A percentile compares a stretch with the other conserved stretches of the same genome.
Evolutionary conservation across 495 filamentous ascomycete species (phyloP).

Genomic region (Hypomontagnella submonticulosa): DNA sequence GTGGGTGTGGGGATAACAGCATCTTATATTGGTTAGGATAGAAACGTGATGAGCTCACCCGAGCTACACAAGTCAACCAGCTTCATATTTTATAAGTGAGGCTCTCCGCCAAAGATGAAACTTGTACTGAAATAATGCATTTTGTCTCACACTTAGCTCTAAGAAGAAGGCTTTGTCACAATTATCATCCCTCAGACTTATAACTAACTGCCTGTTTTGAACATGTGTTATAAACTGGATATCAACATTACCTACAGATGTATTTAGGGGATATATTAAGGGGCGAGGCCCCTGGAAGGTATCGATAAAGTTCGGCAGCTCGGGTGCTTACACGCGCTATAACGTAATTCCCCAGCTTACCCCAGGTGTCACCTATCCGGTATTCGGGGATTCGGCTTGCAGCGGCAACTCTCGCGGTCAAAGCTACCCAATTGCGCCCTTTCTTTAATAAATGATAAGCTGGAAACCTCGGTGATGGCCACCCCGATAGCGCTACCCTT

Average conservation of each 20-base stretch:
- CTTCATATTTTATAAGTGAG: background rate
- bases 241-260: background rate
- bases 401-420: constrained; percentile 20
- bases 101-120: background rate
- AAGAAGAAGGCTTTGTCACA: too few relatives aligned
- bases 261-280: background rate
- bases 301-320: constrained; percentile 12
- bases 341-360: constrained; percentile 37
- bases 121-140: too few relatives aligned
- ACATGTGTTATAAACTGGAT: background rate
- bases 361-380: constrained; percentile 22
- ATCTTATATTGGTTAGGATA: constrained; percentile 38
- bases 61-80: constrained; percentile 25
- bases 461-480: constrained; percentile 19
- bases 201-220: too few relatives aligned
- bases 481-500: constrained; percentile 37
- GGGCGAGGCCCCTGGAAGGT: background rate
- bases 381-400: constrained; percentile 39
- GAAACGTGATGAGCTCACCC: constrained; percentile 19
- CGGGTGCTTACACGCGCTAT: constrained; percentile 15
- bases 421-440: constrained; percentile 25
- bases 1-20: constrained; percentile 26
- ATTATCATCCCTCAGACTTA: too few relatives aligned
- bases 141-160: too few relatives aligned
- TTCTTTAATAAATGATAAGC: constrained; percentile 11